Base-by-base conservation (phyloP, 1,284 basidiomycete genomes). In the Gymnopus androsaceus region DNA sequence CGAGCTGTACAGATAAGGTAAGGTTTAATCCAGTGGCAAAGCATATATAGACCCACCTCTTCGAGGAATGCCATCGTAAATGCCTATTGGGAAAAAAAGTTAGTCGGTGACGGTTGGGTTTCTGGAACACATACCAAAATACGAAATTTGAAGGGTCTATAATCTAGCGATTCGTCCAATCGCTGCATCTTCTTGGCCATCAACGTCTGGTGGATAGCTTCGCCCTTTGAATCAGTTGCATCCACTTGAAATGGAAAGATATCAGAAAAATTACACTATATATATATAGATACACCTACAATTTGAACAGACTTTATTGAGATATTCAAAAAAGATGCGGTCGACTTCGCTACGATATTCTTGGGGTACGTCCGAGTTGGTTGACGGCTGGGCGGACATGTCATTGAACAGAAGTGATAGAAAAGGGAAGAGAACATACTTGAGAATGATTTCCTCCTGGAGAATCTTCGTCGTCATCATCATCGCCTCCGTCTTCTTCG, bases 151-250 rank as follows among this genome's bases (percentile, higher is more conserved):
- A 99, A 99, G 17, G 97, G 96, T 27, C 96, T 85, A 74, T 96
- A 99, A 73, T 98, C 96, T 45, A 89, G 87, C 45, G 92, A 95
- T 75, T 98, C 95, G 70, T 96, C 95, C 54, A 98, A 77, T 47
- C 92, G 86, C 64, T 94, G 90, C 95, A 98, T 97, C 79, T 97
- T 97, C 77, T 95, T 95, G 1, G 95, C 92, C 97, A 98, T 99
- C 63, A 99, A 81, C 38, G 95, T 95, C 75, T 99, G 97, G 71
- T 99, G 97, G 55, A 99, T 94, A 46, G 92, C 88, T 71, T 99
- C 96, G 56, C 97, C 97, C 70, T 98, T 97, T 48, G 85, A 81
- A 69, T 99, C 97, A 46, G 86, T 90, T 15, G 91, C 89, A 57
- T 98, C 94, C 72, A 98, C 94, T 96, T 14, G 51, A 49, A 44